Evolutionary conservation across 352 stramenopile genomes (phyloP).

Genomic region (Phytophthora foliorum): DNA sequence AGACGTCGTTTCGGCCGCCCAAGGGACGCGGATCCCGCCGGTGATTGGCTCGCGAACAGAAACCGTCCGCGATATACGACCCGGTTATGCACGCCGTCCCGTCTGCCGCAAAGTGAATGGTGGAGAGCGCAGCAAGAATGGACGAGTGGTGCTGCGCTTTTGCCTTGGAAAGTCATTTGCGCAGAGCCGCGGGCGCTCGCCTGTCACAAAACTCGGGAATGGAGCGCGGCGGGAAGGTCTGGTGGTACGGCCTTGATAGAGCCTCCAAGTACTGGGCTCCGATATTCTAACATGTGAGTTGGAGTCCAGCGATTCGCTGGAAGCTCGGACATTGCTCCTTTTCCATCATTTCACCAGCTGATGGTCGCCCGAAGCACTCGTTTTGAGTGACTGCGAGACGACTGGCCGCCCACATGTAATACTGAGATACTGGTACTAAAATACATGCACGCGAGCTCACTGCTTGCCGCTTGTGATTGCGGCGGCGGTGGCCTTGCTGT

Average conservation of each 20-base stretch:
- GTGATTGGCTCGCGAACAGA: constrained; percentile 19
- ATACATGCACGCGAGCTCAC: no score
- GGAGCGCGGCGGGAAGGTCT: neutral
- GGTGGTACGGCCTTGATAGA: neutral
- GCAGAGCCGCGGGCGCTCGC: constrained; percentile 13
- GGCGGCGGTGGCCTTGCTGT: neutral
- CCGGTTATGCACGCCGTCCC: constrained; percentile 2
- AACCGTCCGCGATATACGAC: neutral
- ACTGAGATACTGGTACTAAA: no score
- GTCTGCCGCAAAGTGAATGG: constrained; percentile 1
- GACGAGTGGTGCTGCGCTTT: constrained; percentile 5
- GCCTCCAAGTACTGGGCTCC: neutral
- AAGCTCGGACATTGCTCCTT: neutral
- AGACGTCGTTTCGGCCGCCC: constrained; percentile 40
- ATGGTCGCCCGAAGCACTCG: neutral
- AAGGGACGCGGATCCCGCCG: constrained; percentile 24
- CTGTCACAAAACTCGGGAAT: constrained; percentile 28
- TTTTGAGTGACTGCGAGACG: neutral
- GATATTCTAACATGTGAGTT: neutral
- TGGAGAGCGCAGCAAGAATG: constrained; percentile 1
- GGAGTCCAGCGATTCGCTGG: neutral
- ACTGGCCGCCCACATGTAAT: no score
- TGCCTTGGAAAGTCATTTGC: constrained; percentile 3
- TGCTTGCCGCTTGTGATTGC: neutral
- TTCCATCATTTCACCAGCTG: constrained; percentile 2